A percentile compares a stretch with the other conserved stretches of the same genome.
phyloP scores from a whole-genome alignment of 2,329 filamentous ascomycete genomes.

The Xylariaceae sp. region DNA sequence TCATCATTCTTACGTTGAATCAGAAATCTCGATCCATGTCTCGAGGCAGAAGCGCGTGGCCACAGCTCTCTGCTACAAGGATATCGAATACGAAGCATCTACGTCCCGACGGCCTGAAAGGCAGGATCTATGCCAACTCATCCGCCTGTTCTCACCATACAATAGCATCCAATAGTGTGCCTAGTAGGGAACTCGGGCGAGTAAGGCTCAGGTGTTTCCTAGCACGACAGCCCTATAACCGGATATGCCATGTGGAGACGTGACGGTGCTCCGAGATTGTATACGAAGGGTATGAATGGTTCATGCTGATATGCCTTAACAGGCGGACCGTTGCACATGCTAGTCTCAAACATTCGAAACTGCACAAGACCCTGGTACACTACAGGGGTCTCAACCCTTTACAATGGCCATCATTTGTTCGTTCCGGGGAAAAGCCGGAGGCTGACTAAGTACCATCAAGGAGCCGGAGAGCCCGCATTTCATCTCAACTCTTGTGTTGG shows the following conservation, averaged over 20 bases:
- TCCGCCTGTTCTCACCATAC: neutral
- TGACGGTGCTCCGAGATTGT: too few species aligned
- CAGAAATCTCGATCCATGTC: constrained; percentile 13
- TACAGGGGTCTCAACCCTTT: constrained; percentile 7
- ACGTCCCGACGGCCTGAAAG: neutral
- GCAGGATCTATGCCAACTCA: neutral
- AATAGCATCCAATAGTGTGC: too few species aligned
- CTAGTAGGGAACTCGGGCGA: neutral
- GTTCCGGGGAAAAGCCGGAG: constrained; percentile 7
- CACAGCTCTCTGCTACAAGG: constrained; percentile 2
- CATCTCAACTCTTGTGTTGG: neutral
- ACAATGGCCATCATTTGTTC: constrained; percentile 14
- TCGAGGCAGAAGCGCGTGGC: neutral
- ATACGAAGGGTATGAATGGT: constrained; percentile 4
- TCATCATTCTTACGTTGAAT: neutral
- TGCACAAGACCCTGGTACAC: constrained; percentile 16
- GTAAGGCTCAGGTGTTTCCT: neutral
- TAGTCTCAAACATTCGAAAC: constrained; percentile 1
- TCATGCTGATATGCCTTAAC: neutral
- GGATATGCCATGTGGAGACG: constrained; percentile 11
- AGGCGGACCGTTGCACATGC: constrained; percentile 8
- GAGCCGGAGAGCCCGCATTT: constrained; percentile 7
- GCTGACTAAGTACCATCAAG: constrained; percentile 6
- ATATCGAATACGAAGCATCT: constrained; percentile 3
- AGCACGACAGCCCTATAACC: neutral